These are phyloP conservation scores for Fusarium nurragi DNA, from an alignment of 2,329 filamentous ascomycete genomes.

Conservation along the genomic window DNA sequence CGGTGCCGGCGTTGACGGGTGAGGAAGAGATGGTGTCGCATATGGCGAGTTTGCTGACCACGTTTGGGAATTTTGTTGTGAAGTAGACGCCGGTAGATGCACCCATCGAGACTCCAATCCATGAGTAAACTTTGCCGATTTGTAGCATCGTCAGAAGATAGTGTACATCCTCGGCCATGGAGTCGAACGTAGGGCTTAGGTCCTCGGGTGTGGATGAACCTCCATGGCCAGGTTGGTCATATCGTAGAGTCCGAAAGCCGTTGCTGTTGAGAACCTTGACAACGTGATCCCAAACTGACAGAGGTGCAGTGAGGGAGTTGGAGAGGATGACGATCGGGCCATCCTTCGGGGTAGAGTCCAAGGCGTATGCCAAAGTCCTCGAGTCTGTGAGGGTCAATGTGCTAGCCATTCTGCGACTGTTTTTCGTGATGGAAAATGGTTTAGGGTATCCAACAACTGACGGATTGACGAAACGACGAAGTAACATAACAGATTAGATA, in stretches of 20 bases:
- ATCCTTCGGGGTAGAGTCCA: conserved; percentile 40
- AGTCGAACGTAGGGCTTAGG: conserved; percentile 52
- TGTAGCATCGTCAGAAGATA: conserved; percentile 48
- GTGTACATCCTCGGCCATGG: conserved; percentile 51
- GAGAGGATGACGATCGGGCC: conserved; percentile 51
- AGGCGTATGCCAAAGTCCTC: conserved; percentile 44
- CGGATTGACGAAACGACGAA: neutral
- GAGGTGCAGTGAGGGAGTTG: conserved; percentile 52
- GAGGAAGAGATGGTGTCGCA: conserved; percentile 54
- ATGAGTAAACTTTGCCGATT: conserved; percentile 49
- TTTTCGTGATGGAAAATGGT: neutral
- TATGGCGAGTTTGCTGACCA: conserved; percentile 51
- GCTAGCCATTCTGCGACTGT: conserved; percentile 28
- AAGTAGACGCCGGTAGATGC: conserved; percentile 54
- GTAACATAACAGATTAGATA: conserved; percentile 1
- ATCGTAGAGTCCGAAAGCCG: conserved; percentile 55
- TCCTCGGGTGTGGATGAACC: conserved; percentile 48
- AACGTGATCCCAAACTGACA: conserved; percentile 53
- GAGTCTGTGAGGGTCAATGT: conserved; percentile 42
- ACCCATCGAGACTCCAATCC: conserved; percentile 59
- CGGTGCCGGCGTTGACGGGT: conserved; percentile 48
- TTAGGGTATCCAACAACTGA: neutral
- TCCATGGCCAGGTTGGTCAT: conserved; percentile 57
- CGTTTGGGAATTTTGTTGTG: conserved; percentile 49
- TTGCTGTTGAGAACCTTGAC: conserved; percentile 47